These are phyloP conservation scores for Pythium pyrilobum DNA, from an alignment of 352 stramenopile species.

Conservation along the genomic window DNA sequence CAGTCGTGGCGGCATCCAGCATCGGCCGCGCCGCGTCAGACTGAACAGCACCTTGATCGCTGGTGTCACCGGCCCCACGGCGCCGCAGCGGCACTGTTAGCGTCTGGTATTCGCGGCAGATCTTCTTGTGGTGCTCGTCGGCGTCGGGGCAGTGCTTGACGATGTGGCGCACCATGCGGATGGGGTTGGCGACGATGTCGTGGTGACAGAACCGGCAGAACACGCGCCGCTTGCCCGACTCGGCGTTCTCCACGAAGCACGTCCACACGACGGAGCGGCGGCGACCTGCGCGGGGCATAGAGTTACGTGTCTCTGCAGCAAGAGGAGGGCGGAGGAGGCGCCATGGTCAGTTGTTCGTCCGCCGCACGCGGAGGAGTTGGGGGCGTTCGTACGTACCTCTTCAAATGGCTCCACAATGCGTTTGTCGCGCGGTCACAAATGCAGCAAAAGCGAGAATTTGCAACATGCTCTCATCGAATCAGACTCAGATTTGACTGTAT, in stretches of 20 bases:
- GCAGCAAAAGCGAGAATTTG: not conserved
- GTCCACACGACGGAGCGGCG: conserved; percentile 39
- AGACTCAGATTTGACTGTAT: not conserved
- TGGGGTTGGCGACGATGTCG: conserved; percentile 38
- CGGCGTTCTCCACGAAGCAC: conserved; percentile 34
- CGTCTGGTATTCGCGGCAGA: conserved; percentile 38
- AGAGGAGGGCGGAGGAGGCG: no score
- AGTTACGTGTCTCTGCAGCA: not conserved
- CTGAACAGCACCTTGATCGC: no score
- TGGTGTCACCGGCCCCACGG: not conserved
- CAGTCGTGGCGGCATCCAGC: no score
- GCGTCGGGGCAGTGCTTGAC: conserved; percentile 32
- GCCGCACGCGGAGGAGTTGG: no score
- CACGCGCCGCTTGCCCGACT: conserved; percentile 32
- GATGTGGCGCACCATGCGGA: conserved; percentile 46
- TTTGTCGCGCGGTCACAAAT: conserved; percentile 4
- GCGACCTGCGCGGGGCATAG: conserved; percentile 30
- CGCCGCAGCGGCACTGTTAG: conserved; percentile 25
- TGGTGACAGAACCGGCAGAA: conserved; percentile 44
- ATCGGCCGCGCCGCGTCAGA: no score
- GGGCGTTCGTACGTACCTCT: not conserved
- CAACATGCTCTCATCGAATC: not conserved
- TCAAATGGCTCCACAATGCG: no score
- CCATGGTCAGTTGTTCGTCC: no score
- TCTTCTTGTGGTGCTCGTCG: conserved; percentile 36